Evolutionary conservation across 805 yeast species (phyloP).

Genomic region (Saccharomycopsis microspora): DNA sequence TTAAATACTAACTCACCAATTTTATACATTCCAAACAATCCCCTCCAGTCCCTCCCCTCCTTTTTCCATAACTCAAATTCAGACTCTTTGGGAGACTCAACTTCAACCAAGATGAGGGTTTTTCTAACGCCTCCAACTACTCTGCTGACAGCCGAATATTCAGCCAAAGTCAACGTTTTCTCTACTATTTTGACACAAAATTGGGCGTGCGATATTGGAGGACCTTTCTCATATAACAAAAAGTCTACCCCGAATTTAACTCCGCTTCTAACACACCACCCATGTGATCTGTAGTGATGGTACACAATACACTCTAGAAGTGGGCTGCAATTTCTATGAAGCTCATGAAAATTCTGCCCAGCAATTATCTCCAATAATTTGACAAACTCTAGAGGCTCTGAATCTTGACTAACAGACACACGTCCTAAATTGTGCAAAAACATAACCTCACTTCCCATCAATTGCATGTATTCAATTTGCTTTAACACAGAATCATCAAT

Average conservation of each 20-base stretch:
- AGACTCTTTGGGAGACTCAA: constrained; percentile 38
- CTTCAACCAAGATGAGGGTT: constrained; percentile 56
- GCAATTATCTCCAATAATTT: background rate
- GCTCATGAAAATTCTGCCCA: background rate
- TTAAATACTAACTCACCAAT: constrained; percentile 59
- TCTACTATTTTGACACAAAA: constrained; percentile 51
- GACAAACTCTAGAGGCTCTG: background rate
- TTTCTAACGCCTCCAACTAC: constrained; percentile 85
- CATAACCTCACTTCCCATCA: constrained; percentile 62
- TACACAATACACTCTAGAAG: constrained; percentile 58
- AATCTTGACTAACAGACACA: background rate
- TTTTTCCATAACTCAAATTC: constrained; percentile 19
- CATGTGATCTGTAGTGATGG: constrained; percentile 77
- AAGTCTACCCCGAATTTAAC: constrained; percentile 86
- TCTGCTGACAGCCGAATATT: constrained; percentile 53
- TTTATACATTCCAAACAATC: constrained; percentile 31
- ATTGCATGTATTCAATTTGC: constrained; percentile 39
- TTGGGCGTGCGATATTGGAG: constrained; percentile 93
- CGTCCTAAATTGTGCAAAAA: constrained; percentile 30
- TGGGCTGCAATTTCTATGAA: constrained; percentile 21
- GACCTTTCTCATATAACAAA: constrained; percentile 79
- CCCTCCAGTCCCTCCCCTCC: constrained; percentile 20
- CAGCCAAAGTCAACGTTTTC: constrained; percentile 34
- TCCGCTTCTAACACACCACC: constrained; percentile 93
- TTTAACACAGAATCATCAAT: constrained; percentile 19